A percentile compares a stretch with the other conserved stretches of the same genome.
These are phyloP conservation scores for Besnoitia besnoiti DNA, from an alignment of 169 alveolate genomes.

Conservation along the genomic window DNA sequence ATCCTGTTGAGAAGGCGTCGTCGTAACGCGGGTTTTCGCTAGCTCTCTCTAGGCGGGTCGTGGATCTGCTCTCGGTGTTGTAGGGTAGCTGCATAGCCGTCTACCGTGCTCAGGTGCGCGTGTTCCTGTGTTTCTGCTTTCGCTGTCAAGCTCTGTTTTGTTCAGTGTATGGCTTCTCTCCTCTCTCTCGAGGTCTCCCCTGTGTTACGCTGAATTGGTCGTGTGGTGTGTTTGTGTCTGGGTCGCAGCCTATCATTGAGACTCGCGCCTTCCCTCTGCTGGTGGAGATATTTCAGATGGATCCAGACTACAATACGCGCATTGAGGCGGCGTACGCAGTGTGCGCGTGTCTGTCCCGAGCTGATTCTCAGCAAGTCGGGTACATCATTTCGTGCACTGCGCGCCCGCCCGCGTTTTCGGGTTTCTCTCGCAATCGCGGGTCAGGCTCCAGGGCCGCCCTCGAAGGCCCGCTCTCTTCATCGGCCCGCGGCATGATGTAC, in stretches of 20 bases:
- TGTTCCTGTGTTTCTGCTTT: background rate
- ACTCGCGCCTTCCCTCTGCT: slow-evolving; percentile 82
- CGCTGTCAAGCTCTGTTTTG: too few species aligned
- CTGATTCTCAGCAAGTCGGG: slow-evolving; percentile 84
- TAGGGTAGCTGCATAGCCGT: too few species aligned
- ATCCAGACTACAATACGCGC: slow-evolving; percentile 83
- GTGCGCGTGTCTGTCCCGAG: slow-evolving; percentile 86
- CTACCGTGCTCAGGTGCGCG: too few species aligned
- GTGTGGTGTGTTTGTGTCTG: background rate
- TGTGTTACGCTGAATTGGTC: too few species aligned
- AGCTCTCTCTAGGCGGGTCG: too few species aligned
- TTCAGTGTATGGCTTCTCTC: too few species aligned
- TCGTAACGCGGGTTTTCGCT: too few species aligned
- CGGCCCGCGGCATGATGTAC: background rate
- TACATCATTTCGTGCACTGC: slow-evolving; percentile 86
- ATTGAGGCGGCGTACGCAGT: slow-evolving; percentile 90
- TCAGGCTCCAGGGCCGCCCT: background rate
- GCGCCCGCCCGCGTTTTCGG: slow-evolving; percentile 64
- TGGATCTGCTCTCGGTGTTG: too few species aligned
- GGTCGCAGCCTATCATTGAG: slow-evolving; percentile 80
- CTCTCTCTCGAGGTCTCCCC: too few species aligned
- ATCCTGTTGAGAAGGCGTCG: too few species aligned
- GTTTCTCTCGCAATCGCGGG: slow-evolving; percentile 33
- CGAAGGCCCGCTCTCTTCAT: background rate
- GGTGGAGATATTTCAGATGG: slow-evolving; percentile 80